Percentiles rank a stretch among this genome's conserved stretches.
phyloP scores from a whole-genome alignment of 441 rosid genomes.

The Populus hybrid region DNA sequence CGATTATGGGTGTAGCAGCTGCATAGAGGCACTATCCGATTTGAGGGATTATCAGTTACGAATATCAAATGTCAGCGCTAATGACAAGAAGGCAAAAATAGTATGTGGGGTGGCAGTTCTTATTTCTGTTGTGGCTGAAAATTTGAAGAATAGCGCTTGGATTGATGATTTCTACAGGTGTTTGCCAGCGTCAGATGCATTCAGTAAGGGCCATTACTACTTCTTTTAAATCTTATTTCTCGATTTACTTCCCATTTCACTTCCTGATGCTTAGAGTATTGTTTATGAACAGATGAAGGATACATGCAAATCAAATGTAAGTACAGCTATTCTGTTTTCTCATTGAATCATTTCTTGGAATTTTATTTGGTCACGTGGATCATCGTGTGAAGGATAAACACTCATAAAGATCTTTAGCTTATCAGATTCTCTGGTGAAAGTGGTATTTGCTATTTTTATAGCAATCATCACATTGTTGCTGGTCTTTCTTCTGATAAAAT shows the following conservation, averaged over 20 bases:
- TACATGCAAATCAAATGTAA: conserved; percentile 44
- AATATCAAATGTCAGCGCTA: too few species aligned
- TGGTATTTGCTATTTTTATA: conserved; percentile 19
- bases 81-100: too few species aligned
- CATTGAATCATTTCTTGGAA: not conserved
- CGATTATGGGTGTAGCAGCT: too few species aligned
- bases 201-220: conserved; percentile 28
- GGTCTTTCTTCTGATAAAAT: conserved; percentile 34
- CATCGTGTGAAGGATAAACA: not conserved
- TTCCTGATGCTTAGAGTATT: conserved; percentile 10
- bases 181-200: conserved; percentile 34
- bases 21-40: too few species aligned
- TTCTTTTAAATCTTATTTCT: not conserved
- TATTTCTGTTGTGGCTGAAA: conserved; percentile 38
- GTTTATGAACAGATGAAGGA: conserved; percentile 39
- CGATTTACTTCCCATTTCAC: not conserved
- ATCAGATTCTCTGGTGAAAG: conserved; percentile 38
- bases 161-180: conserved; percentile 45
- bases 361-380: too few species aligned
- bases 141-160: conserved; percentile 2
- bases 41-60: too few species aligned
- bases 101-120: conserved; percentile 39
- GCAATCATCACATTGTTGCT: conserved; percentile 25
- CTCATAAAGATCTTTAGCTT: conserved; percentile 13
- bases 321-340: conserved; percentile 16